Conservation (phyloP, 176 grass and related monocot genomes). For the Eleusine indica region DNA sequence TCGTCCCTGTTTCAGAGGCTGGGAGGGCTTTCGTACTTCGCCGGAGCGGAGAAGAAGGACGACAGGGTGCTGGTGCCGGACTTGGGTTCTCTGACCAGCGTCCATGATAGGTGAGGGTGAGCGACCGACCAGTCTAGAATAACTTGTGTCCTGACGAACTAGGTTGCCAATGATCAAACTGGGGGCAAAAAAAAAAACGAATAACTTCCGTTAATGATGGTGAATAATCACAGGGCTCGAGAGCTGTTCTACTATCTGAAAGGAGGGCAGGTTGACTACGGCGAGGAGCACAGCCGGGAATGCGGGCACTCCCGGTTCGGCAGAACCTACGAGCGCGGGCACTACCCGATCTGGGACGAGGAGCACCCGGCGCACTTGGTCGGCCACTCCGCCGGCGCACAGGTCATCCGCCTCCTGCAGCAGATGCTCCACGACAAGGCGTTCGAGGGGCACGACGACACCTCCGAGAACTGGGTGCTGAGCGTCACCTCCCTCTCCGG, state of each 20-base stretch:
- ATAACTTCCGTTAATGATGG: too few relatives aligned
- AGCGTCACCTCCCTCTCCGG: constrained; percentile 85
- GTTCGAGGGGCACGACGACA: constrained; percentile 54
- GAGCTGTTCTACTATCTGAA: constrained; percentile 93
- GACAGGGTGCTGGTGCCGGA: constrained; percentile 80
- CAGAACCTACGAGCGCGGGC: constrained; percentile 55
- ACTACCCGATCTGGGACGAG: constrained; percentile 76
- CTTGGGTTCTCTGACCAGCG: constrained; percentile 76
- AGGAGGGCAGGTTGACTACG: constrained; percentile 82
- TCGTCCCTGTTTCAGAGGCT: constrained; percentile 49
- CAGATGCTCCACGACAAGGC: constrained; percentile 88
- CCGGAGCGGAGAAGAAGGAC: constrained; percentile 93
- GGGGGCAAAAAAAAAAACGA: too few relatives aligned
- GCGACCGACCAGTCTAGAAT: neutral
- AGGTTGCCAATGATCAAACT: too few relatives aligned
- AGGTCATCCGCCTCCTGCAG: constrained; percentile 78
- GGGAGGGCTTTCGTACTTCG: constrained; percentile 87
- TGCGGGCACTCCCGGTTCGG: constrained; percentile 65
- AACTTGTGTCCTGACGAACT: neutral
- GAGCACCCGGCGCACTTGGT: constrained; percentile 75
- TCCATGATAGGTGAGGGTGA: constrained; percentile 77
- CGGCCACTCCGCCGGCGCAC: constrained; percentile 81
- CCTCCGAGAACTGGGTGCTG: constrained; percentile 69
- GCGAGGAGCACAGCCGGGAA: constrained; percentile 66
- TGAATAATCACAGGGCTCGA: constrained; percentile 46